Conservation (phyloP, 1,284 basidiomycete species). For the Sporisorium sorghi region DNA sequence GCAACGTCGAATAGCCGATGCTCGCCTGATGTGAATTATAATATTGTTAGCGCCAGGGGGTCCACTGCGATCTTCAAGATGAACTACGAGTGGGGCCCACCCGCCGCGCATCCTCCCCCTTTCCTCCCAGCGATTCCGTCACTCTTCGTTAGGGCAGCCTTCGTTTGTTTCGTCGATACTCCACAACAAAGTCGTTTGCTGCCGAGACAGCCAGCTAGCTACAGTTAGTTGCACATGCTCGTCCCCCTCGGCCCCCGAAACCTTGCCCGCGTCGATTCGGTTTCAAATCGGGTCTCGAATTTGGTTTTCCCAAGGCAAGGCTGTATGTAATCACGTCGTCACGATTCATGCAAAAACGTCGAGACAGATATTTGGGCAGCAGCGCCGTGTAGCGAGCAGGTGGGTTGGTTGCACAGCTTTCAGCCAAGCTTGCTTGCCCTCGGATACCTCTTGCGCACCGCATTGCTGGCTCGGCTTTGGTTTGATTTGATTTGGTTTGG, state of each 20-base stretch:
- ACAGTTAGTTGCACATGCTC: background rate
- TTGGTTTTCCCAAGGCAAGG: background rate
- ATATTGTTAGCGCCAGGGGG: too few species aligned
- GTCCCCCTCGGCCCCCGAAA: background rate
- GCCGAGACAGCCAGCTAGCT: background rate
- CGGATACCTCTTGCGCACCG: background rate
- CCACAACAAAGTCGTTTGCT: too few species aligned
- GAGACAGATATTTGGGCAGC: background rate
- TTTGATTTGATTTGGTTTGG: too few species aligned
- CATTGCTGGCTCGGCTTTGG: background rate
- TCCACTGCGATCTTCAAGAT: too few species aligned
- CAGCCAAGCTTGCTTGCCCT: background rate
- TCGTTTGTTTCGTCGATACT: too few species aligned
- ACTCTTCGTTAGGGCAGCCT: too few species aligned
- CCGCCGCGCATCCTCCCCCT: too few species aligned
- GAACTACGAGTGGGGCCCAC: too few species aligned
- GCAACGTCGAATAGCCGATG: too few species aligned
- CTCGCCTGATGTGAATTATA: too few species aligned
- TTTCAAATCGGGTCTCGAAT: constrained; percentile 26
- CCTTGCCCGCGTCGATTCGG: constrained; percentile 13
- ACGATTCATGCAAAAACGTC: constrained; percentile 29
- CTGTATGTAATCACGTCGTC: constrained; percentile 13
- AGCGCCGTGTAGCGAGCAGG: background rate
- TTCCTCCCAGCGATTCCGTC: too few species aligned
- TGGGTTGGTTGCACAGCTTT: background rate